phyloP scores from a whole-genome alignment of 345 rosid genomes.

The Citrus australasica region DNA sequence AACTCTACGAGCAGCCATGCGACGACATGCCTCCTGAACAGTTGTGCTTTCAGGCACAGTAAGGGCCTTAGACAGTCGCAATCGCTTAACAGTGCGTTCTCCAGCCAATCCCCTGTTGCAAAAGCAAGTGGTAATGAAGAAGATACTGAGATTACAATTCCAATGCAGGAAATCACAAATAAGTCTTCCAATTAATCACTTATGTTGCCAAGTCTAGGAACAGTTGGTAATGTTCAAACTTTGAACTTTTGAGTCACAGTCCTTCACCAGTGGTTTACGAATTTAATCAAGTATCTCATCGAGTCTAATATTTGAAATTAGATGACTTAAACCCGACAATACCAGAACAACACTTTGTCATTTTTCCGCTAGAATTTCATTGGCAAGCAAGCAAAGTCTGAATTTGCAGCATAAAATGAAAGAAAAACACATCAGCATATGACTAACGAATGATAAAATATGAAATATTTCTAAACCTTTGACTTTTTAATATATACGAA shows the following conservation, averaged over 20 bases:
- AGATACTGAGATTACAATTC: neutral
- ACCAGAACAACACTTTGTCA: neutral
- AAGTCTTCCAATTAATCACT: neutral
- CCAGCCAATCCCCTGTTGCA: slow-evolving; percentile 74
- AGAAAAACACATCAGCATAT: neutral
- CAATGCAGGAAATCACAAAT: neutral
- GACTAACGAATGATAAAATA: neutral
- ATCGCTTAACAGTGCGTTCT: slow-evolving; percentile 88
- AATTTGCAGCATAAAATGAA: neutral
- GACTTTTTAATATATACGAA: neutral
- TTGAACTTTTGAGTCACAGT: neutral
- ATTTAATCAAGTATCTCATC: neutral
- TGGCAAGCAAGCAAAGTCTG: neutral
- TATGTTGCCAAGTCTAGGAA: neutral
- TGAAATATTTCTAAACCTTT: neutral
- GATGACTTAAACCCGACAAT: neutral
- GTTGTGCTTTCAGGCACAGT: slow-evolving; percentile 84
- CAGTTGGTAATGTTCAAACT: neutral
- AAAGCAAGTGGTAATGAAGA: neutral
- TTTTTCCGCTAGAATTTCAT: neutral
- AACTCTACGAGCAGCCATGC: slow-evolving; percentile 93
- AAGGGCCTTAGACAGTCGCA: slow-evolving; percentile 87
- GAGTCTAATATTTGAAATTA: neutral
- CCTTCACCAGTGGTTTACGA: neutral
- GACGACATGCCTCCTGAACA: slow-evolving; percentile 80